phyloP scores from a whole-genome alignment of 805 yeast species.

The Myxozyma melibiosi region DNA sequence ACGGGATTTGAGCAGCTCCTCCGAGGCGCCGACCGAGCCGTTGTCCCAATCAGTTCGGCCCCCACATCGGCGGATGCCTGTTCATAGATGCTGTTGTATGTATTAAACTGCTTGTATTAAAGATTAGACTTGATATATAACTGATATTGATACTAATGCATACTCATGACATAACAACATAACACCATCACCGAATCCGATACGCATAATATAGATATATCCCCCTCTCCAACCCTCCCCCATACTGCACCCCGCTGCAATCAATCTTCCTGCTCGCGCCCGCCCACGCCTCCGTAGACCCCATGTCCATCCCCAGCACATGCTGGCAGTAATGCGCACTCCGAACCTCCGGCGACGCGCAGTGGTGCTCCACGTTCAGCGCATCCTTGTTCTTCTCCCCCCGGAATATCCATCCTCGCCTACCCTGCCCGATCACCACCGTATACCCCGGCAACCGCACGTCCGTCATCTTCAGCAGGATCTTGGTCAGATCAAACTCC shows the following conservation, averaged over 20 bases:
- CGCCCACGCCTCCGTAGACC: conserved; percentile 37
- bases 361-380: conserved; percentile 6
- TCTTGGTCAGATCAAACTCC: conserved; percentile 52
- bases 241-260: conserved; percentile 41
- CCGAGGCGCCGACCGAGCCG: no score
- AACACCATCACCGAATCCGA: conserved; percentile 15
- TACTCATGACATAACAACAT: no score
- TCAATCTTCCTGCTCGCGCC: conserved; percentile 43
- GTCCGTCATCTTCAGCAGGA: conserved; percentile 36
- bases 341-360: conserved; percentile 5
- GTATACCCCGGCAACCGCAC: conserved; percentile 44
- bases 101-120: no score
- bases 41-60: no score
- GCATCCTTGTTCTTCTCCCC: conserved; percentile 13
- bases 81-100: no score
- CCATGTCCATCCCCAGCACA: conserved; percentile 38
- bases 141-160: no score
- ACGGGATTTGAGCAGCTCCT: no score
- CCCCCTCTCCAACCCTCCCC: conserved; percentile 40
- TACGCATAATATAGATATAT: conserved; percentile 42
- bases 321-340: conserved; percentile 14
- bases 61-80: no score
- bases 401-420: conserved; percentile 78
- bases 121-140: no score
- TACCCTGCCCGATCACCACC: conserved; percentile 55